phyloP scores from a whole-genome alignment of 345 rosid species.

The Eucalyptus polybractea region DNA sequence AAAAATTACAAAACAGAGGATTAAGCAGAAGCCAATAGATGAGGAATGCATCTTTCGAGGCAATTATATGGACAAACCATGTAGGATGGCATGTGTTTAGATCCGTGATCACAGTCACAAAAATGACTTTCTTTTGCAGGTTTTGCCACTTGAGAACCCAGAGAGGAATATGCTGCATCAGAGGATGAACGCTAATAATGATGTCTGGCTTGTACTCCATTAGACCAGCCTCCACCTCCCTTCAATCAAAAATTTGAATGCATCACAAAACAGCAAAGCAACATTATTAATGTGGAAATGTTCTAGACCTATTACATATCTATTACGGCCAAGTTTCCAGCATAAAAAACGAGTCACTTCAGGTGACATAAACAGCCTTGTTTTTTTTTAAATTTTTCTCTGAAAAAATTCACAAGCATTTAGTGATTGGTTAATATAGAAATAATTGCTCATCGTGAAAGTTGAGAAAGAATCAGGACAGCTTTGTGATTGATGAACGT shows the following conservation, averaged over 20 bases:
- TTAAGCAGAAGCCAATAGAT: not conserved
- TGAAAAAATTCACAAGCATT: not conserved
- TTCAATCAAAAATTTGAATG: not conserved
- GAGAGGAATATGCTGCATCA: conserved; percentile 95
- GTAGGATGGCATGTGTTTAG: conserved; percentile 91
- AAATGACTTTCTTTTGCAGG: conserved; percentile 81
- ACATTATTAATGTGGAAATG: not conserved
- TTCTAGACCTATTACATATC: not conserved
- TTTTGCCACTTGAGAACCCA: conserved; percentile 98
- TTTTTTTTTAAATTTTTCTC: rapidly evolving
- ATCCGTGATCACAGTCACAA: conserved; percentile 89
- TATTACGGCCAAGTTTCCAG: not conserved
- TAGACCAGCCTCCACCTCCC: conserved; percentile 94
- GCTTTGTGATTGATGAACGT: not conserved
- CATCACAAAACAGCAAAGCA: not conserved
- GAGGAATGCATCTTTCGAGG: not conserved
- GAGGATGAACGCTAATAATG: conserved; percentile 94
- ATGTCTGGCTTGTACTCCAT: conserved; percentile 96
- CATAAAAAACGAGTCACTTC: not conserved
- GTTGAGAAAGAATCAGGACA: not conserved
- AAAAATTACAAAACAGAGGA: not conserved
- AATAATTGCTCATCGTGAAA: not conserved
- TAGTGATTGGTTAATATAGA: not conserved
- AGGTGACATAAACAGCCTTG: not conserved
- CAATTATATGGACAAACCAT: conserved; percentile 32